Percentiles rank a stretch among this genome's conserved stretches.
Evolutionary conservation across 345 rosid genomes (phyloP).

Genomic region (Gossypium herbaceum): DNA sequence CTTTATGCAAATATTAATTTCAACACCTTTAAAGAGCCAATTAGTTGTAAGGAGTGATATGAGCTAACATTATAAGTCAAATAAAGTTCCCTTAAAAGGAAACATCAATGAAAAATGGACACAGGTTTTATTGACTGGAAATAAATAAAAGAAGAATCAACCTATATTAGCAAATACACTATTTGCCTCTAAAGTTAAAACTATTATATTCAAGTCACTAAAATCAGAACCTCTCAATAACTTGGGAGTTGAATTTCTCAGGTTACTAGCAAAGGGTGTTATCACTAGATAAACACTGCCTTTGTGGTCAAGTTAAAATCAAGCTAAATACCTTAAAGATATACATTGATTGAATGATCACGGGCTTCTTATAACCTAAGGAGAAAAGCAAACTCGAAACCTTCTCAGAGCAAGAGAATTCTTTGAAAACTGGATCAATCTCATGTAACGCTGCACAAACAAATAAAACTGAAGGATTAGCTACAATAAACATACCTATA

Average conservation of each 20-base stretch:
- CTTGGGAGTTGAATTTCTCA: slow-evolving; percentile 10
- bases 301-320: neutral
- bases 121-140: neutral
- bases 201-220: neutral
- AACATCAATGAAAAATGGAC: neutral
- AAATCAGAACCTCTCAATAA: neutral
- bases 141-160: neutral
- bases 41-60: neutral
- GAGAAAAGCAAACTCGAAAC: slow-evolving; percentile 54
- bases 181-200: neutral
- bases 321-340: slow-evolving; percentile 68
- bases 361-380: slow-evolving; percentile 76
- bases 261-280: neutral
- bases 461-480: slow-evolving; percentile 14
- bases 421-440: slow-evolving; percentile 66
- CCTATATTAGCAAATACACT: neutral
- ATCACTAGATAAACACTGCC: neutral
- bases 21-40: too few relatives aligned
- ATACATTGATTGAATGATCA: slow-evolving; percentile 85
- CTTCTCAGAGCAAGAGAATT: slow-evolving; percentile 58
- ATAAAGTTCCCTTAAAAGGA: neutral
- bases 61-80: neutral
- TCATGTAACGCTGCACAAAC: slow-evolving; percentile 74
- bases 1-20: too few relatives aligned
- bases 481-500: neutral